Percentiles rank a stretch among this genome's conserved stretches.
These are phyloP conservation scores for Pyrenochaeta sp. DNA, from an alignment of 2,329 filamentous ascomycete genomes.

Conservation along the genomic window DNA sequence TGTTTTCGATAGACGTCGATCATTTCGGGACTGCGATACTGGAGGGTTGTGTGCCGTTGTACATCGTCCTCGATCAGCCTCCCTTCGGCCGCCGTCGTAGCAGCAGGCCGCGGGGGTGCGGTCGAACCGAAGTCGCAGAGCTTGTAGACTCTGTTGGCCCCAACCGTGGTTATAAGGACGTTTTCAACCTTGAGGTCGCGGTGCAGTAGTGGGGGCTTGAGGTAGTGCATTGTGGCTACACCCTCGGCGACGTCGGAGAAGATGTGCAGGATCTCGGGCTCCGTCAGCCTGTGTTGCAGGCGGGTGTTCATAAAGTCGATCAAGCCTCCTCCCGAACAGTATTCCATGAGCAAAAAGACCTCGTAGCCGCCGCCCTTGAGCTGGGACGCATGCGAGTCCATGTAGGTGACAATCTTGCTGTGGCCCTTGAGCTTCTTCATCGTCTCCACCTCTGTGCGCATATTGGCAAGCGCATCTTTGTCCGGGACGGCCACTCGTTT, in stretches of 20 bases:
- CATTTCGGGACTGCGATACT: conserved; percentile 98
- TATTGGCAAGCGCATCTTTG: conserved; percentile 90
- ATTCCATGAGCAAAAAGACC: conserved; percentile 98
- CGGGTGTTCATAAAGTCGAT: conserved; percentile 99
- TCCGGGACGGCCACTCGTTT: conserved; percentile 97
- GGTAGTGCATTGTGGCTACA: conserved; percentile 98
- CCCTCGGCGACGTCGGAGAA: conserved; percentile 96
- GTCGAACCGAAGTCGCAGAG: conserved; percentile 97
- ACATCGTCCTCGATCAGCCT: conserved; percentile 95
- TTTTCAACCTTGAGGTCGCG: conserved; percentile 98
- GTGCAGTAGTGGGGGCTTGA: conserved; percentile 91
- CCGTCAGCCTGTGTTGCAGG: conserved; percentile 92
- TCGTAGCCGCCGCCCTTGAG: conserved; percentile 93
- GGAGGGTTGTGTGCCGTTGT: conserved; percentile 94
- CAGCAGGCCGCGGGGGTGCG: conserved; percentile 81
- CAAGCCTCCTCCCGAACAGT: conserved; percentile 89
- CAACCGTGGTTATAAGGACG: conserved; percentile 80
- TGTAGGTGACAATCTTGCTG: conserved; percentile 94
- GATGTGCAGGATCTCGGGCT: conserved; percentile 96
- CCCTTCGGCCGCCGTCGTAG: conserved; percentile 86
- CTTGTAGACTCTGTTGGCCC: conserved; percentile 81
- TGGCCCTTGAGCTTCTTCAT: conserved; percentile 99
- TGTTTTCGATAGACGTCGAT: conserved; percentile 96
- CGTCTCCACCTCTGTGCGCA: conserved; percentile 98
- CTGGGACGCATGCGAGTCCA: conserved; percentile 97